phyloP scores from a whole-genome alignment of 768 basidiomycete species.

The Podaxis sp. region DNA sequence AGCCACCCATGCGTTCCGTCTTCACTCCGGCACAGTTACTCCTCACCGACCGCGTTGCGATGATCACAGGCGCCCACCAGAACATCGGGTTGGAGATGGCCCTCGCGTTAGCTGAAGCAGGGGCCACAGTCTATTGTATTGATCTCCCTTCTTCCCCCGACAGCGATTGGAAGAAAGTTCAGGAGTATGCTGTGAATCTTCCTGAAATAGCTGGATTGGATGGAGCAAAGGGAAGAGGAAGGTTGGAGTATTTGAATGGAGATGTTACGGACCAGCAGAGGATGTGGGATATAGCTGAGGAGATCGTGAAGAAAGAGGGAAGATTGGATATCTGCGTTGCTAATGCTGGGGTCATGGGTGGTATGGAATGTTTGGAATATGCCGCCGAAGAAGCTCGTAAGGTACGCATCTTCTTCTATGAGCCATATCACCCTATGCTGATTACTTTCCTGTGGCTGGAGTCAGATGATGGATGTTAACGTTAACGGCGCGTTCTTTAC shows the following conservation, averaged over 20 bases:
- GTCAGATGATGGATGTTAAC: conserved; percentile 53
- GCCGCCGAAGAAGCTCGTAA: conserved; percentile 52
- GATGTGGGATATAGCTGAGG: conserved; percentile 46
- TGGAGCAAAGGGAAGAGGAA: conserved; percentile 22
- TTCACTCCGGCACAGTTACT: conserved; percentile 36
- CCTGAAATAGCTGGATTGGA: conserved; percentile 5
- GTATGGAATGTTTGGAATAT: conserved; percentile 54
- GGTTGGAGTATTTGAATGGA: conserved; percentile 46
- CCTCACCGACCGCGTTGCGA: conserved; percentile 51
- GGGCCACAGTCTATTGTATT: conserved; percentile 50
- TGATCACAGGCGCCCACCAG: conserved; percentile 62
- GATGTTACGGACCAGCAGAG: conserved; percentile 57
- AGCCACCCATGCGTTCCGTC: background rate
- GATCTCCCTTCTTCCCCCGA: conserved; percentile 53
- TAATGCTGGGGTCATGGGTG: conserved; percentile 58
- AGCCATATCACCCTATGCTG: background rate
- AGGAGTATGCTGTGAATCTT: conserved; percentile 40
- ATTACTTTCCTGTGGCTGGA: background rate
- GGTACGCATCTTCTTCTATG: conserved; percentile 26
- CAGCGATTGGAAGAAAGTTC: conserved; percentile 46
- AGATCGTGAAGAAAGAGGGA: conserved; percentile 56
- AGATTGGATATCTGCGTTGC: conserved; percentile 66
- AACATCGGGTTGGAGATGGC: conserved; percentile 83
- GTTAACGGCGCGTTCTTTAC: conserved; percentile 46
- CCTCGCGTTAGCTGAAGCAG: conserved; percentile 45